Evolutionary conservation across 2,329 filamentous ascomycete species (phyloP), one percentile per base, ranked within the genome.

Genomic region (Microdochium bolleyi): DNA sequence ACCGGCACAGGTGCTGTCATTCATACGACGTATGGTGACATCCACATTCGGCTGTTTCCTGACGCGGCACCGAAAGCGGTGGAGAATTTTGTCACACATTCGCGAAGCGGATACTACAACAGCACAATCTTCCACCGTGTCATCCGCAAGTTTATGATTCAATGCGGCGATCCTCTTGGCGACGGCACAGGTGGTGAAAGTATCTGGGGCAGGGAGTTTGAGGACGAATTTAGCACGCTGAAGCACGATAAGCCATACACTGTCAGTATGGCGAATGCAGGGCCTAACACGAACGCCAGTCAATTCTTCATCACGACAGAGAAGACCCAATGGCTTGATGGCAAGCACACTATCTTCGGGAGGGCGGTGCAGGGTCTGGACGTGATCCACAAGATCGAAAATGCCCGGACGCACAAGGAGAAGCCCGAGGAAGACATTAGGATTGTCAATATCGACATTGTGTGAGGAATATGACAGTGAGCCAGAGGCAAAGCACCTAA

Each of bases 231-330:
- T 61, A 91, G 88, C 61, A 87, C 83, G 19, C 72, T 99, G 56
- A 89, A 87, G 67, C 94, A 99, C 64, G 94, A 99, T 73, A 95
- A 94, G 72, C 88, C 94, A 2, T 99, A 96, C 67, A 97, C 92
- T 0, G 78, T 97, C 54, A 95, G 89, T 67, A 99, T 99, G 94
- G 94, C 94, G 13, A 99, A 99, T 68, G 92, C 94, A 0, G 94
- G 94, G 0, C 90, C 91, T 0, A 91, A 92, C 62, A 96, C 92
- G 34, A 99, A 99, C 66, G 94, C 88, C 14, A 94, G 88, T 64
- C 94, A 99, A 68, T 99, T 99, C 68, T 99, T 99, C 64, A 96
- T 99, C 60, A 99, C 94, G 0, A 96, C 92, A 0, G 95, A 96
- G 70, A 95, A 95, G 73, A 91, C 94, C 59, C 87, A 91, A 5